Evolutionary conservation across 2,329 filamentous ascomycete species (phyloP).

Genomic region (Lachnellula cervina): DNA sequence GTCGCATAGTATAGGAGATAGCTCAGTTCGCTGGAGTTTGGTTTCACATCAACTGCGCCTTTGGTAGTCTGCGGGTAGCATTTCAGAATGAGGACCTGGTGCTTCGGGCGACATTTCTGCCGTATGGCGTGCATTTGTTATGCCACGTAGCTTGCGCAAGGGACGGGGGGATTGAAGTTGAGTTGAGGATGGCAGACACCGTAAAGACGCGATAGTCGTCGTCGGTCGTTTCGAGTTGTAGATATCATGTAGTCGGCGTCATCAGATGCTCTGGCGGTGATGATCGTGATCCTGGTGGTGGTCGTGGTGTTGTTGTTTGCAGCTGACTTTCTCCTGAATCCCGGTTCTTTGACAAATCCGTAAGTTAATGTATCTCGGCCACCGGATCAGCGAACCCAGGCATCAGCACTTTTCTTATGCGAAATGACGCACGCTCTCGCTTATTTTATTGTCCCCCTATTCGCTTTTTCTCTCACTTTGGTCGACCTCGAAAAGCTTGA

Average conservation of each 20-base stretch:
- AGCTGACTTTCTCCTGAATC: background rate
- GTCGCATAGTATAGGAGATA: slow-evolving; percentile 96
- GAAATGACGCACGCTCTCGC: background rate
- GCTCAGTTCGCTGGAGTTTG: slow-evolving; percentile 93
- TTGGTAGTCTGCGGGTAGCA: slow-evolving; percentile 94
- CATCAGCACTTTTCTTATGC: background rate
- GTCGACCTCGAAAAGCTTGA: background rate
- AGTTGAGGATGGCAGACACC: background rate
- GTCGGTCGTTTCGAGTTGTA: background rate
- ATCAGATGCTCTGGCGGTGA: background rate
- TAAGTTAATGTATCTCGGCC: background rate
- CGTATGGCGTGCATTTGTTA: slow-evolving; percentile 57
- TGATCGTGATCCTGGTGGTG: background rate
- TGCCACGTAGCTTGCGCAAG: background rate
- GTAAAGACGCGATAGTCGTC: background rate
- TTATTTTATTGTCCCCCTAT: background rate
- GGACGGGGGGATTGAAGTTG: background rate
- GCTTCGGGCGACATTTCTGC: slow-evolving; percentile 79
- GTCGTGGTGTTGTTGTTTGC: background rate
- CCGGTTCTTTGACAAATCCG: background rate
- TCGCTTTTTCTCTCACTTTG: background rate
- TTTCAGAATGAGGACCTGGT: slow-evolving; percentile 92
- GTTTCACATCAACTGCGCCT: slow-evolving; percentile 85
- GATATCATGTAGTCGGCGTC: background rate
- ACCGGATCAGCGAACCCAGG: background rate